Percentiles rank a stretch among this genome's conserved stretches.
Evolutionary conservation across 1,284 basidiomycete species (phyloP).

Genomic region (Fomitopsis pinicola): DNA sequence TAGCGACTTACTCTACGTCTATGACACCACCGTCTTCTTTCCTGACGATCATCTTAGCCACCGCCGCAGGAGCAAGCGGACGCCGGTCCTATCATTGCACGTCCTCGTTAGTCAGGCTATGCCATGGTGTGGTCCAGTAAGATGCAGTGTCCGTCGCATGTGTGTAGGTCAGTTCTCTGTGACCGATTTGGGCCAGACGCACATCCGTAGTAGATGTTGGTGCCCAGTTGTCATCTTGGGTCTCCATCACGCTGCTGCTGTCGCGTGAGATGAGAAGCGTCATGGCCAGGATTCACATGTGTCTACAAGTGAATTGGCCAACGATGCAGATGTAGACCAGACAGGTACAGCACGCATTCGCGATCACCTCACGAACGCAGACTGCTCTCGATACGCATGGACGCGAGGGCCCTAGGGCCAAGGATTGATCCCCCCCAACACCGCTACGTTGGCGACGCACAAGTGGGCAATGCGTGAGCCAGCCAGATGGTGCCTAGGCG

Average conservation of each 20-base stretch:
- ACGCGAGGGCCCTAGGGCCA: not conserved
- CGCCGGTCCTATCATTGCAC: conserved; percentile 67
- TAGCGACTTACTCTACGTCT: conserved; percentile 66
- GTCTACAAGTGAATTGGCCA: too few relatives aligned
- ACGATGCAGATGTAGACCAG: not conserved
- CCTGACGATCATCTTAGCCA: conserved; percentile 74
- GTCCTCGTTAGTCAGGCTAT: conserved; percentile 6
- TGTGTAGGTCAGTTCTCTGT: too few relatives aligned
- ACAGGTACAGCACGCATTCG: not conserved
- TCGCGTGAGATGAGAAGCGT: too few relatives aligned
- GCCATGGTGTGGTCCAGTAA: not conserved
- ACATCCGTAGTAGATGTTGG: too few relatives aligned
- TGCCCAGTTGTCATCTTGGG: too few relatives aligned
- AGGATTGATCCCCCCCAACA: not conserved
- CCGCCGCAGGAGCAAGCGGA: conserved; percentile 85
- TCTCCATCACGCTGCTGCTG: too few relatives aligned
- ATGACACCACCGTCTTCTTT: conserved; percentile 65
- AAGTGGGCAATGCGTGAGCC: not conserved
- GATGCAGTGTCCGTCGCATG: not conserved
- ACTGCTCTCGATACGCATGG: not conserved
- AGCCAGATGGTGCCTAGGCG: too few relatives aligned
- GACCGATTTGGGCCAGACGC: too few relatives aligned
- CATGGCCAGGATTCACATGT: too few relatives aligned
- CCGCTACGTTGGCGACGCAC: not conserved
- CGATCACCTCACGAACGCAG: not conserved